A percentile compares a stretch with the other conserved stretches of the same genome.
phyloP scores from a whole-genome alignment of 345 rosid genomes.

The Pistacia atlantica region DNA sequence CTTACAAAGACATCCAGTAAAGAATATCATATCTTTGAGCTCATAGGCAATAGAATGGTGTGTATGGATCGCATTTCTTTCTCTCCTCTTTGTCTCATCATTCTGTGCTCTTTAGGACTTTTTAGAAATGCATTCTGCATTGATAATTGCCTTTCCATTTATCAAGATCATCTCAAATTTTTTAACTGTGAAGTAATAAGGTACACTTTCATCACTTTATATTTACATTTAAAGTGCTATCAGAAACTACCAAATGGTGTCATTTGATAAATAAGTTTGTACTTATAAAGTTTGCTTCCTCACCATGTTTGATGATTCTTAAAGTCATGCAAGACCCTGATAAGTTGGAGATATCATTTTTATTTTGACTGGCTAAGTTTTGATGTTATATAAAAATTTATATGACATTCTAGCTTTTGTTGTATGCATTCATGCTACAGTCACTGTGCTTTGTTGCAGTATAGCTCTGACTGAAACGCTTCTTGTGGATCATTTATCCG shows the following conservation, averaged over 20 bases:
- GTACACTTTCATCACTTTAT: neutral
- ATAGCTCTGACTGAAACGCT: conserved; percentile 2
- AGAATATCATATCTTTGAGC: conserved; percentile 64
- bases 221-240: too few relatives aligned
- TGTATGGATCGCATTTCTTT: conserved; percentile 20
- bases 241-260: too few relatives aligned
- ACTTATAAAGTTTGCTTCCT: conserved; percentile 4
- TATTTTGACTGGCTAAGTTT: conserved; percentile 8
- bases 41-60: conserved; percentile 69
- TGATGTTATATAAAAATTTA: neutral
- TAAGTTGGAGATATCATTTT: conserved; percentile 2
- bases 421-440: neutral
- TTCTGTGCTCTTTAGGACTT: neutral
- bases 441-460: neutral
- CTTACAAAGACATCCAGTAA: conserved; percentile 29
- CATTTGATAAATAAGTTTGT: too few relatives aligned
- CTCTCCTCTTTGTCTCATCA: conserved; percentile 5
- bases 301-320: conserved; percentile 5
- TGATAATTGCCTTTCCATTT: neutral
- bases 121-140: neutral
- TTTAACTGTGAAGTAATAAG: neutral
- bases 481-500: neutral
- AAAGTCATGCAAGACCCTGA: neutral
- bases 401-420: neutral
- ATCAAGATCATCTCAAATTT: neutral